A percentile compares a stretch with the other conserved stretches of the same genome.
Evolutionary conservation across 164 flowering plant genomes (phyloP).

Genomic region (Paratinospora sagittata): DNA sequence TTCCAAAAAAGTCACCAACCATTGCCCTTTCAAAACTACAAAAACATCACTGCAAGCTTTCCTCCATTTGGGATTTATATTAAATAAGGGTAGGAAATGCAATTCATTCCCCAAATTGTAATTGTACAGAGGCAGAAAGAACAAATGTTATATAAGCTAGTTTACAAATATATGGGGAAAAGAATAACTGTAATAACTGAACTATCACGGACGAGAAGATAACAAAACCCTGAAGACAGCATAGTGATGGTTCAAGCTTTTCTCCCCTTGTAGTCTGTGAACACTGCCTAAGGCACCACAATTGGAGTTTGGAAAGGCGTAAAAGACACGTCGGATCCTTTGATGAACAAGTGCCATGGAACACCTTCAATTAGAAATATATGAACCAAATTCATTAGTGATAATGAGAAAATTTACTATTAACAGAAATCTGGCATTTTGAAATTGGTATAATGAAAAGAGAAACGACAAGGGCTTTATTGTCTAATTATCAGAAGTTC

Average conservation of each 20-base stretch:
- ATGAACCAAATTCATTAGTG: conserved; percentile 2
- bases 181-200: neutral
- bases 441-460: too few species aligned
- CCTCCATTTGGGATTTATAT: too few species aligned
- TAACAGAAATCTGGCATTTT: neutral
- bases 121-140: neutral
- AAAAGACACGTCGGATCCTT: conserved; percentile 74
- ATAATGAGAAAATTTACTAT: neutral
- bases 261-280: conserved; percentile 83
- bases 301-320: conserved; percentile 68
- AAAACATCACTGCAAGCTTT: too few species aligned
- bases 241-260: conserved; percentile 89
- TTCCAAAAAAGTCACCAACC: too few species aligned
- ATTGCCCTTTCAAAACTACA: too few species aligned
- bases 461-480: too few species aligned
- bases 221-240: conserved; percentile 74
- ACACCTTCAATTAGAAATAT: conserved; percentile 45
- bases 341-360: conserved; percentile 98
- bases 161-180: neutral
- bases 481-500: too few species aligned
- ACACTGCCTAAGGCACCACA: conserved; percentile 82
- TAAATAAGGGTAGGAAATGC: too few species aligned
- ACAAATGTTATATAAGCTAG: neutral
- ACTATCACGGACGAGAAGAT: neutral
- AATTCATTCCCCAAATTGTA: neutral